Evolutionary conservation across 345 rosid genomes (phyloP).

Genomic region (Noccaea bulbosa): DNA sequence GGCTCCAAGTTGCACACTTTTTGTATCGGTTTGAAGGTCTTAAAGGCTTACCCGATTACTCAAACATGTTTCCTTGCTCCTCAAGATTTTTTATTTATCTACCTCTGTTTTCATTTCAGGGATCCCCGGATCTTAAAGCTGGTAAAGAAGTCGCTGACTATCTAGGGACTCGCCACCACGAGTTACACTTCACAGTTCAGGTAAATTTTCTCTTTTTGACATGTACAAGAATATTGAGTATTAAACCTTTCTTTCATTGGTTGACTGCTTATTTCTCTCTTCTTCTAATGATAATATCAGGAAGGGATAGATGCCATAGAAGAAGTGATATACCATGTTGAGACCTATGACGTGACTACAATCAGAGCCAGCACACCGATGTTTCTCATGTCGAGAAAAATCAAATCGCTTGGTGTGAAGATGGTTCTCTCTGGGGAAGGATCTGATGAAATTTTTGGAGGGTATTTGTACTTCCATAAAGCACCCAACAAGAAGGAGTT

Average conservation of each 20-base stretch:
- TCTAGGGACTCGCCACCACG: slow-evolving; percentile 78
- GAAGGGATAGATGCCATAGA: slow-evolving; percentile 87
- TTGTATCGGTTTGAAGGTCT: slow-evolving; percentile 79
- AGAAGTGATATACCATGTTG: slow-evolving; percentile 86
- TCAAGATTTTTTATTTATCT: slow-evolving; percentile 10
- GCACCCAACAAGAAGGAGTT: slow-evolving; percentile 83
- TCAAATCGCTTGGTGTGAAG: slow-evolving; percentile 85
- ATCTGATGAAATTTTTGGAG: slow-evolving; percentile 90
- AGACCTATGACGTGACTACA: slow-evolving; percentile 87
- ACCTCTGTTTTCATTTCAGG: slow-evolving; percentile 48
- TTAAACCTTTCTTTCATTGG: neutral
- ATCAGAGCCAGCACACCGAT: slow-evolving; percentile 89
- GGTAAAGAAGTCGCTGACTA: slow-evolving; percentile 84
- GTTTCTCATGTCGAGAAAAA: slow-evolving; percentile 92
- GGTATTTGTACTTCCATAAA: slow-evolving; percentile 82
- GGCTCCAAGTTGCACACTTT: slow-evolving; percentile 78
- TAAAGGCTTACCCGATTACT: slow-evolving; percentile 21
- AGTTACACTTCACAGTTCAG: slow-evolving; percentile 81
- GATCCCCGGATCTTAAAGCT: slow-evolving; percentile 79
- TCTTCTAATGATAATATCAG: slow-evolving; percentile 46
- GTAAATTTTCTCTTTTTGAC: slow-evolving; percentile 40
- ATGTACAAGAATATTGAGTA: slow-evolving; percentile 7
- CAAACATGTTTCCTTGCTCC: neutral
- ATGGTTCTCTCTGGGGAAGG: slow-evolving; percentile 95
- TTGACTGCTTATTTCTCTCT: slow-evolving; percentile 16